A percentile compares a stretch with the other conserved stretches of the same genome.
phyloP scores from a whole-genome alignment of 176 grass and related monocot genomes.

The Paspalum vaginatum region DNA sequence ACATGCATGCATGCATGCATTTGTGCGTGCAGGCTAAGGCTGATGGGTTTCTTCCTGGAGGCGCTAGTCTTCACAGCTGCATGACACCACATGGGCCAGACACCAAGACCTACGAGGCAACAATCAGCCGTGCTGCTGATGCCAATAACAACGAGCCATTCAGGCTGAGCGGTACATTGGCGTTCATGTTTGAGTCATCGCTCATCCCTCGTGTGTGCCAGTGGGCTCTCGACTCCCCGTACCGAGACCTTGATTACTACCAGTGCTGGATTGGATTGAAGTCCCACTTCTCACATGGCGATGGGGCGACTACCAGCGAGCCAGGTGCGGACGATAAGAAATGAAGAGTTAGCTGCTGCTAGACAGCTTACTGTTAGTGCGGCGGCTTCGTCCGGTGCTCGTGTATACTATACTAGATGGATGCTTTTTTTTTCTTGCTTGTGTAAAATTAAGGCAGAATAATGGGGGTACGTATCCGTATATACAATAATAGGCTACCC shows the following conservation, averaged over 20 bases:
- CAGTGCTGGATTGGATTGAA: slow-evolving; percentile 88
- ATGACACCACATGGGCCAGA: slow-evolving; percentile 99
- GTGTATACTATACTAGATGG: neutral
- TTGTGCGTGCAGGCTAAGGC: slow-evolving; percentile 70
- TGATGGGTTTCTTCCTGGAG: slow-evolving; percentile 88
- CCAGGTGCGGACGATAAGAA: neutral
- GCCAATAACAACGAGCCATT: slow-evolving; percentile 43
- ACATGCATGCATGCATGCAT: neutral
- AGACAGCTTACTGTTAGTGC: neutral
- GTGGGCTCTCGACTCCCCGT: slow-evolving; percentile 74
- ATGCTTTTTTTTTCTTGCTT: no score
- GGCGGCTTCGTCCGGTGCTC: neutral
- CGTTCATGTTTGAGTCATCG: slow-evolving; percentile 91
- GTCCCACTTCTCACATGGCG: slow-evolving; percentile 63
- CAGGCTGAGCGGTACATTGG: slow-evolving; percentile 63
- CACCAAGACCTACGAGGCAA: slow-evolving; percentile 84
- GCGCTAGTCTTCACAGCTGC: slow-evolving; percentile 90
- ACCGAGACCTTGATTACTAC: slow-evolving; percentile 74
- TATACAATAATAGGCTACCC: no score
- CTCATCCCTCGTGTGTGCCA: slow-evolving; percentile 81
- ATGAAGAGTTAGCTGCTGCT: slow-evolving; percentile 24
- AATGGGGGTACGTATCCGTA: no score
- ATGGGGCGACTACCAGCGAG: neutral
- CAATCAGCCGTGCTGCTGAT: slow-evolving; percentile 40
- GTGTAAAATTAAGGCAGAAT: no score